Evolutionary conservation across 2,329 filamentous ascomycete genomes (phyloP).

Genomic region (Aspergillus viridinutans): DNA sequence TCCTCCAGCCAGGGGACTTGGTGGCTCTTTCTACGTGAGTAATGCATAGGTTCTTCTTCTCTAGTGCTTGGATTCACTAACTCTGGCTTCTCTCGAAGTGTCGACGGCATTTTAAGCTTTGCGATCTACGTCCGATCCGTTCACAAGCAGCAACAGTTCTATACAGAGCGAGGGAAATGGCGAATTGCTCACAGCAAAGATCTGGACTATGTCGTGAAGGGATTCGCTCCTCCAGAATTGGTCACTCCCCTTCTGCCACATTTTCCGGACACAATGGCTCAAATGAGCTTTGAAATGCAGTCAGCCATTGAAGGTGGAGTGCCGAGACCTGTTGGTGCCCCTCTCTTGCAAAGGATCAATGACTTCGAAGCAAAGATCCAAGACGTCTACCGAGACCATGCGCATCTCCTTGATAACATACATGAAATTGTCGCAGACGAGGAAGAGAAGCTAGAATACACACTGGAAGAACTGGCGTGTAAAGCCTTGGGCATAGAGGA

Average conservation of each 20-base stretch:
- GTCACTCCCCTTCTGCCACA: constrained; percentile 48
- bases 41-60: too few species aligned
- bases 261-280: constrained; percentile 41
- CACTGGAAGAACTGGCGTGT: constrained; percentile 35
- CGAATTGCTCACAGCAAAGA: constrained; percentile 32
- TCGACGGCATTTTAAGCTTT: constrained; percentile 26
- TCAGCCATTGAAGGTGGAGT: constrained; percentile 39
- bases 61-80: neutral
- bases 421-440: constrained; percentile 38
- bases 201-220: constrained; percentile 48
- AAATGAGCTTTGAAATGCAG: constrained; percentile 28
- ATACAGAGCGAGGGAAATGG: constrained; percentile 42
- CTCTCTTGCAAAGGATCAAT: constrained; percentile 32
- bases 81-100: constrained; percentile 8
- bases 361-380: constrained; percentile 31
- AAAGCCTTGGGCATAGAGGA: constrained; percentile 29
- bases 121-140: constrained; percentile 41
- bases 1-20: constrained; percentile 40
- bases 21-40: constrained; percentile 34
- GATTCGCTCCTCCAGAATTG: constrained; percentile 44
- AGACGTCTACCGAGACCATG: constrained; percentile 33
- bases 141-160: constrained; percentile 41
- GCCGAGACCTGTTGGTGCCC: constrained; percentile 34
- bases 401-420: constrained; percentile 31
- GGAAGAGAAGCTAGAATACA: constrained; percentile 28